Evolutionary conservation across 2,329 filamentous ascomycete species (phyloP), one percentile per base, ranked within the genome.

Genomic region (Rutstroemia sp.): DNA sequence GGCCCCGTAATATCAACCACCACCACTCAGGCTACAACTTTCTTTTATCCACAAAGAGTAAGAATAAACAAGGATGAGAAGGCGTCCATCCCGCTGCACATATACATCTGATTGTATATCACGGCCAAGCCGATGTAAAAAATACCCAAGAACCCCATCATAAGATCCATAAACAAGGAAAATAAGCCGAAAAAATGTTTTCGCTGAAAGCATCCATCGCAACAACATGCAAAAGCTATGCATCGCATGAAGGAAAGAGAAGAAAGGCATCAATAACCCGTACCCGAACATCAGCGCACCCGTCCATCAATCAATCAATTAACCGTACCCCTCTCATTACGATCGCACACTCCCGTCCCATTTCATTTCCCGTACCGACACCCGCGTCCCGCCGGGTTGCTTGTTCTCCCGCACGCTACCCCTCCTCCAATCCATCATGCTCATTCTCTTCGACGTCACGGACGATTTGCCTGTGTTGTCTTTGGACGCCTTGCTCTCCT

Each of bases 331-430:
- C 19, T 14, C 21, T 10, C 19, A 34, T 51, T 44, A 55, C 19
- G 53, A 55, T 51, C 53, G 37, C 38, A 55, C 53, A 16, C 53
- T 55, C 23, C 53, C 53, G 37, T 55, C 53, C 53, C 53, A 55
- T 7, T 55, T 55, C 38, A 55, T 25, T 30, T 55, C 53, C 25
- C 47, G 34, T 19, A 55, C 53, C 30, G 46, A 42, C 16, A 55
- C 38, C 37, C 49, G 46, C 53, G 46, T 51, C 4, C 46, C 47
- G 17, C 34, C 53, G 4, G 12, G 5, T 16, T 50, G 19, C 25
- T 55, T 55, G 3, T 14, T 21, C 10, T 25, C 53, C 47, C 25
- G 50, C 49, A 51, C 9, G 38, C 53, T 51, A 4, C 53, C 53
- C 12, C 53, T 37, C 9, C 46, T 55, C 53, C 53, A 55, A 37